Conservation (phyloP, 2,329 filamentous ascomycete species). For the Ophiognomonia clavigignenti-juglandacearum region DNA sequence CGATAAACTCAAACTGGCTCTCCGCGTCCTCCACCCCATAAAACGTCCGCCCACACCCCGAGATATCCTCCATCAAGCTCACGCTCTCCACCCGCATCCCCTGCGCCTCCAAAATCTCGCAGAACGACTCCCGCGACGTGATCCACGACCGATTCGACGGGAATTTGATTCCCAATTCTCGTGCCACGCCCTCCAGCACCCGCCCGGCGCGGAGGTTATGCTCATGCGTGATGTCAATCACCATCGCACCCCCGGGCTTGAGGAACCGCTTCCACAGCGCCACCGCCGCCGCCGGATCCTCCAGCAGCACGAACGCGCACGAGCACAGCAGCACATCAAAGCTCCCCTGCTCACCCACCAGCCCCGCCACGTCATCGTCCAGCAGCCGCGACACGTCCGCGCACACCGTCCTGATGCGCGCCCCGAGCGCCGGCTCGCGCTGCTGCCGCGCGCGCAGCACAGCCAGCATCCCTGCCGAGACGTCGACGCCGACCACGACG, state of each 20-base stretch:
- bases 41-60: slow-evolving; percentile 21
- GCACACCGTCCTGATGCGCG: slow-evolving; percentile 21
- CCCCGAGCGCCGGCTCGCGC: slow-evolving; percentile 14
- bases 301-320: slow-evolving; percentile 29
- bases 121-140: slow-evolving; percentile 24
- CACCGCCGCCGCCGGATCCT: slow-evolving; percentile 22
- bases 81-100: slow-evolving; percentile 24
- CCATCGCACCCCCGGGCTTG: slow-evolving; percentile 23
- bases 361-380: slow-evolving; percentile 8
- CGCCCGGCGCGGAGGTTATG: slow-evolving; percentile 21
- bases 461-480: slow-evolving; percentile 27
- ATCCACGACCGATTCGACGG: slow-evolving; percentile 27
- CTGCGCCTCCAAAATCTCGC: slow-evolving; percentile 22
- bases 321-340: slow-evolving; percentile 31
- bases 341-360: slow-evolving; percentile 16
- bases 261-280: slow-evolving; percentile 26
- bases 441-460: slow-evolving; percentile 22
- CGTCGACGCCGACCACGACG: slow-evolving; percentile 29
- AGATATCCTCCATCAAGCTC: slow-evolving; percentile 22
- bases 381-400: slow-evolving; percentile 26
- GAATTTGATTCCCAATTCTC: slow-evolving; percentile 20
- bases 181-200: slow-evolving; percentile 24
- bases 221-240: slow-evolving; percentile 30
- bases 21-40: slow-evolving; percentile 24
- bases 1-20: slow-evolving; percentile 23